phyloP scores from a whole-genome alignment of 176 grass and related monocot genomes.

The Oryza glaberrima region DNA sequence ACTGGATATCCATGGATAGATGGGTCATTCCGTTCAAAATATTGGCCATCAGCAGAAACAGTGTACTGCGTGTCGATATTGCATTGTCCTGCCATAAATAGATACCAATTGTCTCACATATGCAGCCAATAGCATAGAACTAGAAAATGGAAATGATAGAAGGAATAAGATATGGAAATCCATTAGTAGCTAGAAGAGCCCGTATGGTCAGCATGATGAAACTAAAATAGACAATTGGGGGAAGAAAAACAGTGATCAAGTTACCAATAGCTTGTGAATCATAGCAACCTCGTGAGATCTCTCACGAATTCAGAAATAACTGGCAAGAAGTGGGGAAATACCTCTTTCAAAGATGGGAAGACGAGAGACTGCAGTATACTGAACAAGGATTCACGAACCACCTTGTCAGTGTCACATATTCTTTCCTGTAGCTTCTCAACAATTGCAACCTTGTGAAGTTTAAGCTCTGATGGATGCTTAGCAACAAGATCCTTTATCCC shows the following conservation, averaged over 20 bases:
- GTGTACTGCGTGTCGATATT: conserved; percentile 52
- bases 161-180: neutral
- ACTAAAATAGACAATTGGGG: neutral
- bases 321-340: conserved; percentile 17
- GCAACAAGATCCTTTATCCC: conserved; percentile 69
- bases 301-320: neutral
- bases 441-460: conserved; percentile 72
- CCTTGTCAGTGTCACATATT: conserved; percentile 66
- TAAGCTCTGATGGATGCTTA: conserved; percentile 83
- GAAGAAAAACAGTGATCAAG: neutral
- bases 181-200: neutral
- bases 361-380: conserved; percentile 69
- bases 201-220: neutral
- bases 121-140: conserved; percentile 10
- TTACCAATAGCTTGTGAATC: neutral
- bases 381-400: conserved; percentile 70
- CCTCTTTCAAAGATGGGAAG: conserved; percentile 86
- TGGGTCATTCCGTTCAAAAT: conserved; percentile 92
- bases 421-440: conserved; percentile 84
- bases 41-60: conserved; percentile 81
- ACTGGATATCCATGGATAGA: conserved; percentile 74
- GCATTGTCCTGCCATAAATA: conserved; percentile 71
- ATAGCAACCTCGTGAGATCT: neutral
- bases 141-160: conserved; percentile 10
- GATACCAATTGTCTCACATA: neutral